Base-by-base conservation (phyloP, 805 yeast genomes). In the Kluyveromyces aestuarii region DNA sequence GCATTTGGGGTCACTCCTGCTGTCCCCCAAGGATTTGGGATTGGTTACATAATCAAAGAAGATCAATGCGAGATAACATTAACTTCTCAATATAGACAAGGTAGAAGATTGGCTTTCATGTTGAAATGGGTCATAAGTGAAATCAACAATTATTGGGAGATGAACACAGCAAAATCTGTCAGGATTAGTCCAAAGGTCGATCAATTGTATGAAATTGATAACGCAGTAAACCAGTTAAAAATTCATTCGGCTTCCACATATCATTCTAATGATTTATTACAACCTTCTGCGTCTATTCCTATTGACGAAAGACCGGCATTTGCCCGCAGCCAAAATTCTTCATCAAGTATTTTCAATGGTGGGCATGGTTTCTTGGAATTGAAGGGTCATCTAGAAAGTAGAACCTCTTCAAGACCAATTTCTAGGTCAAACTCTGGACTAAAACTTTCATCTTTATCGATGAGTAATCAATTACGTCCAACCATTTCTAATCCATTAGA, bases 1-100 rank as follows among this genome's bases (percentile, higher is more conserved):
- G 71, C 86, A 35, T 89, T 89, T 70, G 96, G 96, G 2, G 81
- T 89, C 50, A 91, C 96, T 0, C 96, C 97, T 2, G 93, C 90
- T 1, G 74, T 81, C 17, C 81, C 88, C 41, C 88, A 85, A 58
- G 97, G 97, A 0, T 88, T 84, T 66, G 96, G 96, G n/a, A 74
- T 89, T 21, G 96, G 96, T 1, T 89, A 89, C 61, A 87, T 88
- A 53, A 82, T 89, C 56, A 90, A 88, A 62, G 80, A 77, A 48
- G 93, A 89, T 59, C 79, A 80, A 39, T 82, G 88, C 37, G 81
- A 86, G 30, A 73, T 89, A n/a, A 86, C 96, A 40, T 78, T 87
- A 18, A 82, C 91, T 33, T 87, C 96, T 13, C 89, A 89, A 65
- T 87, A 82, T 62, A 75, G 96, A 51, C 96, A 89, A 67, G 89